These are phyloP conservation scores for Alternaria triticina DNA, from an alignment of 2,329 filamentous ascomycete species.

Conservation along the genomic window DNA sequence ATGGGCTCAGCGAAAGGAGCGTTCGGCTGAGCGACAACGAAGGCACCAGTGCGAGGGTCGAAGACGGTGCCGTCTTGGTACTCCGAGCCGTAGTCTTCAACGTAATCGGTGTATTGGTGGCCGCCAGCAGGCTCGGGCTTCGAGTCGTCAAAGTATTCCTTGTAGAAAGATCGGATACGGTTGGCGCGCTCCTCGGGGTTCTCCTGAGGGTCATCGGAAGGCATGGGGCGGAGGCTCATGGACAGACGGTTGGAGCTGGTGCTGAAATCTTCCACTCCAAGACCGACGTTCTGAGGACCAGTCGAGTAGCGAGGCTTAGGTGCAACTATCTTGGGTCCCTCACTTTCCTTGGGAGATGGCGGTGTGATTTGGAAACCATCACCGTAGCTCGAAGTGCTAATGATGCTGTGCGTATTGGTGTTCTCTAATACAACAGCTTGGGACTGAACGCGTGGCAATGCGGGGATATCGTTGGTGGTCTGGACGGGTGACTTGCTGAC, in stretches of 20 bases:
- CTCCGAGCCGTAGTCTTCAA: constrained; percentile 76
- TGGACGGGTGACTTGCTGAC: constrained; percentile 33
- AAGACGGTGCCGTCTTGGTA: constrained; percentile 67
- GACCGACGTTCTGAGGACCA: constrained; percentile 20
- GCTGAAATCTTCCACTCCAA: constrained; percentile 41
- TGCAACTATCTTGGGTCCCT: constrained; percentile 31
- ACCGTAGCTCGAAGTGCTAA: constrained; percentile 62
- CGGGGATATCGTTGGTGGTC: constrained; percentile 22
- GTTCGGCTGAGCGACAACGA: constrained; percentile 60
- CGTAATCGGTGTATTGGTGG: constrained; percentile 61
- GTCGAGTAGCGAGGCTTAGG: constrained; percentile 39
- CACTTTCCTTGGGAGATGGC: constrained; percentile 45
- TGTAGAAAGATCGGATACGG: constrained; percentile 97
- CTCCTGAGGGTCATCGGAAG: constrained; percentile 83
- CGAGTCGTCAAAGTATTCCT: constrained; percentile 96
- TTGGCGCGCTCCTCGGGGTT: constrained; percentile 95
- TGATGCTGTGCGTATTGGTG: constrained; percentile 47
- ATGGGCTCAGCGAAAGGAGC: constrained; percentile 82
- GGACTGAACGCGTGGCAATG: constrained; percentile 43
- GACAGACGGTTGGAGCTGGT: constrained; percentile 59
- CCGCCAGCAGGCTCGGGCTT: constrained; percentile 55
- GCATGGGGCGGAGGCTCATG: constrained; percentile 78
- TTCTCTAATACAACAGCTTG: constrained; percentile 44
- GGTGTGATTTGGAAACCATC: constrained; percentile 60
- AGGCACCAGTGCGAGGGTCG: constrained; percentile 66